These are phyloP conservation scores for Mycena polygramma DNA, from an alignment of 768 basidiomycete genomes.

Conservation along the genomic window DNA sequence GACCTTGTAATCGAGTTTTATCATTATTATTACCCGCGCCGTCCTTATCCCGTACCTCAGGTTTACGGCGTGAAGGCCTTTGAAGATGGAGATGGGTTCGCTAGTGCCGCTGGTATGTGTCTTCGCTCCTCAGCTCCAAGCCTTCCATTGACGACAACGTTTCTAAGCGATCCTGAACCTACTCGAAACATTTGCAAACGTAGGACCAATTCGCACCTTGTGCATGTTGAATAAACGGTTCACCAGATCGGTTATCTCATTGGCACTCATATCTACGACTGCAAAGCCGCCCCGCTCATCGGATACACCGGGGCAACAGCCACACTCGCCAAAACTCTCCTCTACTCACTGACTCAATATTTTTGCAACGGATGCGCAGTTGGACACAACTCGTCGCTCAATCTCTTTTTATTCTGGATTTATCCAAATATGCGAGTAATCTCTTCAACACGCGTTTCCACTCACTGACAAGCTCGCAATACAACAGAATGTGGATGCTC, in stretches of 20 bases:
- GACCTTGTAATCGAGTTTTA: constrained; percentile 44
- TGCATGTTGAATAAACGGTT: constrained; percentile 8
- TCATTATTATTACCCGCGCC: not conserved
- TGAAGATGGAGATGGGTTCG: constrained; percentile 76
- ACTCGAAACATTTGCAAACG: constrained; percentile 76
- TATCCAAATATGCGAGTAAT: constrained; percentile 75
- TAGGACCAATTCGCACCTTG: constrained; percentile 42
- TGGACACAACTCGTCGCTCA: constrained; percentile 68
- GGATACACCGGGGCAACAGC: constrained; percentile 79
- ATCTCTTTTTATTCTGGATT: constrained; percentile 71
- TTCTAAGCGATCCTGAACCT: constrained; percentile 78
- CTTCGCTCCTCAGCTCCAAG: not conserved
- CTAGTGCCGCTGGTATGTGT: constrained; percentile 76
- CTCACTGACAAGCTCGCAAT: not conserved
- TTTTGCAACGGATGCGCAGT: constrained; percentile 76
- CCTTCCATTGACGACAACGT: constrained; percentile 13
- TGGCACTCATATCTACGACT: constrained; percentile 66
- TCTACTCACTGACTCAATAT: constrained; percentile 74
- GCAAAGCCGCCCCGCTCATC: constrained; percentile 70
- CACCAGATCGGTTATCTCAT: constrained; percentile 69
- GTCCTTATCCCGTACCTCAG: constrained; percentile 46
- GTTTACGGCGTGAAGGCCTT: constrained; percentile 80
- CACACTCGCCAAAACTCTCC: constrained; percentile 82
- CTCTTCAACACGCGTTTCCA: not conserved
- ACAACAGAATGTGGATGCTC: constrained; percentile 40